Percentiles rank a stretch among this genome's conserved stretches.
Evolutionary conservation across 495 filamentous ascomycete genomes (phyloP).

Genomic region (Aspergillus nanangensis): DNA sequence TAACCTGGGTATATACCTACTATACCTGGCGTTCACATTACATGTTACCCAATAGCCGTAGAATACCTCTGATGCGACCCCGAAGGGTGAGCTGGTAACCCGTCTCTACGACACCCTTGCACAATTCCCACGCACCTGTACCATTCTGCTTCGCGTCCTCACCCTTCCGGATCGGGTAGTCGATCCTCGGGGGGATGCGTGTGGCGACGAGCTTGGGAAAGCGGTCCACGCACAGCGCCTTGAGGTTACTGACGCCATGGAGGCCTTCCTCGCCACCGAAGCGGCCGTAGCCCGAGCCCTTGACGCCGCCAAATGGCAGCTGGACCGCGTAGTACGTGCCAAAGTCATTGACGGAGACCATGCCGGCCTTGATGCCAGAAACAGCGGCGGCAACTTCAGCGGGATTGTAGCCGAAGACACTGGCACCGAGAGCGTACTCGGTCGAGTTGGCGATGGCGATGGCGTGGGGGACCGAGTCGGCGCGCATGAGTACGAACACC

Average conservation of each 20-base stretch:
- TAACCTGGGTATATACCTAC: no score
- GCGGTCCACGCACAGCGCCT: constrained; percentile 77
- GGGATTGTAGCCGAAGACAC: constrained; percentile 65
- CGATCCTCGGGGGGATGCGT: constrained; percentile 68
- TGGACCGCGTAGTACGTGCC: constrained; percentile 87
- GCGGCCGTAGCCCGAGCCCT: constrained; percentile 84
- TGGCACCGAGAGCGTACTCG: constrained; percentile 71
- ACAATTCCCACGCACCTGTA: constrained; percentile 52
- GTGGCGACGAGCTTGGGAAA: constrained; percentile 57
- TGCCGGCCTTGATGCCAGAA: constrained; percentile 68
- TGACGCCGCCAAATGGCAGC: constrained; percentile 85
- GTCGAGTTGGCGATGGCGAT: constrained; percentile 73
- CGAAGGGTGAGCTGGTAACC: constrained; percentile 53
- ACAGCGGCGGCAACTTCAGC: constrained; percentile 55
- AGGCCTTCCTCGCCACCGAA: constrained; percentile 92
- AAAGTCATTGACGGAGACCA: constrained; percentile 95
- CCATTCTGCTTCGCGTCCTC: constrained; percentile 48
- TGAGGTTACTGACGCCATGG: constrained; percentile 76
- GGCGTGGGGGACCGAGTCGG: constrained; percentile 54
- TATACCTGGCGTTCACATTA: constrained; percentile 15
- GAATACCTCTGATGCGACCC: constrained; percentile 44
- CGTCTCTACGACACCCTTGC: constrained; percentile 57
- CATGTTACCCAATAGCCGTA: constrained; percentile 44
- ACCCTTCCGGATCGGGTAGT: constrained; percentile 66
- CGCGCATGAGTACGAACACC: constrained; percentile 77